Conservation (phyloP, 2,329 filamentous ascomycete species). For the Incumbomyces lentus region DNA sequence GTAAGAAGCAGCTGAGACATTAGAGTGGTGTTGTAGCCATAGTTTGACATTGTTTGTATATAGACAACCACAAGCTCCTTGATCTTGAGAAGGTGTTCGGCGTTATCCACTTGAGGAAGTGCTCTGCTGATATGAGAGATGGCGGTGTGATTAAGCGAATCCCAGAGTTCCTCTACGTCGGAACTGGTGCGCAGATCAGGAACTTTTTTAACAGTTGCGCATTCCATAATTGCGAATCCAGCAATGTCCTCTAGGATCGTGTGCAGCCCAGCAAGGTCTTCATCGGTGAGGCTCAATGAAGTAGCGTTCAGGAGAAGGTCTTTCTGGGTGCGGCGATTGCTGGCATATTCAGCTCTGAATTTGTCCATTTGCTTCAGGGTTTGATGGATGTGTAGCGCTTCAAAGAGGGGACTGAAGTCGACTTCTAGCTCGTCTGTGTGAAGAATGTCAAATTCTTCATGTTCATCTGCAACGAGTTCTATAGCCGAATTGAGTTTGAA, state of each 20-base stretch:
- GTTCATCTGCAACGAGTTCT: conserved; percentile 89
- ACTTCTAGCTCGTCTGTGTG: conserved; percentile 93
- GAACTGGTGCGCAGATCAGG: conserved; percentile 70
- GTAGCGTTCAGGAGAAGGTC: conserved; percentile 72
- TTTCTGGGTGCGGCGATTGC: conserved; percentile 80
- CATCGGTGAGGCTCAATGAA: conserved; percentile 60
- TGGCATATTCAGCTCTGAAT: conserved; percentile 84
- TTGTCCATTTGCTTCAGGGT: conserved; percentile 85
- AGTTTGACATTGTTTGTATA: conserved; percentile 97
- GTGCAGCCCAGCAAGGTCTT: conserved; percentile 78
- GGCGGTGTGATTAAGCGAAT: conserved; percentile 87
- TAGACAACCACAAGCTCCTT: conserved; percentile 89
- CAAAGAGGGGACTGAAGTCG: conserved; percentile 87
- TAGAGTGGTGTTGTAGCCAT: conserved; percentile 73
- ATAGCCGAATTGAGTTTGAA: conserved; percentile 95
- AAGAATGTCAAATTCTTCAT: conserved; percentile 87
- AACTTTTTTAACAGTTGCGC: conserved; percentile 77
- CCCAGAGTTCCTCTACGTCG: conserved; percentile 97
- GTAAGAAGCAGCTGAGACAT: conserved; percentile 79
- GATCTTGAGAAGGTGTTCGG: conserved; percentile 83
- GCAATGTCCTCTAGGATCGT: conserved; percentile 86
- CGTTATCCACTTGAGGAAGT: conserved; percentile 69
- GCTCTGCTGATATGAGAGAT: conserved; percentile 73
- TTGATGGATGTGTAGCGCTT: conserved; percentile 92
- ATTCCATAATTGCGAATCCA: conserved; percentile 93